Evolutionary conservation across 495 filamentous ascomycete species (phyloP).

Genomic region (Penicillium psychrofluorescens): DNA sequence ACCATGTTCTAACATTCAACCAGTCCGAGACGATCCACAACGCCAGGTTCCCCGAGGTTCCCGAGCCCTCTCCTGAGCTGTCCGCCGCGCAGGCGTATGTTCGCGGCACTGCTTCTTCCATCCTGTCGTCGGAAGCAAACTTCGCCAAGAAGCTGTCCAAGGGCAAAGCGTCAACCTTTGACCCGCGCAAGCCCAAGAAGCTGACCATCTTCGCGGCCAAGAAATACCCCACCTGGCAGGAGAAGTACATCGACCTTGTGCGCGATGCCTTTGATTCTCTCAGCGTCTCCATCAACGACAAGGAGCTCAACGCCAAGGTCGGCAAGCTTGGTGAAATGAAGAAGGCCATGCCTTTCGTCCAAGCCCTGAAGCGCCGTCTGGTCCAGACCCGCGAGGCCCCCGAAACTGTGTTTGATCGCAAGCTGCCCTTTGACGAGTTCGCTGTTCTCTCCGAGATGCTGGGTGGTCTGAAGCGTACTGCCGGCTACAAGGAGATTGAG

Average conservation of each 20-base stretch:
- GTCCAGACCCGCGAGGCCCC: conserved; percentile 46
- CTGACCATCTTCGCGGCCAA: conserved; percentile 79
- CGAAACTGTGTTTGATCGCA: conserved; percentile 66
- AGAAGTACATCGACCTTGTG: conserved; percentile 79
- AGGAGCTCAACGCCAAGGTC: conserved; percentile 65
- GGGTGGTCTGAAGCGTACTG: conserved; percentile 52
- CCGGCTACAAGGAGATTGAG: conserved; percentile 55
- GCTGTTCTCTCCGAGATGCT: conserved; percentile 56
- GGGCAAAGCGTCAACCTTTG: conserved; percentile 73
- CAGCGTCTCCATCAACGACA: conserved; percentile 61
- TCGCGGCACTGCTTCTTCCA: conserved; percentile 62
- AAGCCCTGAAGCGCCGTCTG: conserved; percentile 75
- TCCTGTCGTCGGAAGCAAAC: conserved; percentile 81
- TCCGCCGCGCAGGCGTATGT: conserved; percentile 78
- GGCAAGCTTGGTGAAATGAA: conserved; percentile 85
- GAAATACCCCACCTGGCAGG: conserved; percentile 81
- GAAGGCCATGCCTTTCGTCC: conserved; percentile 96
- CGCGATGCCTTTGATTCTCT: conserved; percentile 53
- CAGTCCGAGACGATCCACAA: conserved; percentile 64
- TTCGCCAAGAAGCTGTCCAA: conserved; percentile 77
- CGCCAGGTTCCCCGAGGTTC: conserved; percentile 66
- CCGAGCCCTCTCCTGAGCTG: conserved; percentile 52
- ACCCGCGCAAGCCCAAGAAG: conserved; percentile 84
- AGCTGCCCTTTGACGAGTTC: conserved; percentile 80
- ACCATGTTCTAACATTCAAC: conserved; percentile 12